Evolutionary conservation across 1,284 basidiomycete species (phyloP).

Genomic region (Retiboletus flavoniger): DNA sequence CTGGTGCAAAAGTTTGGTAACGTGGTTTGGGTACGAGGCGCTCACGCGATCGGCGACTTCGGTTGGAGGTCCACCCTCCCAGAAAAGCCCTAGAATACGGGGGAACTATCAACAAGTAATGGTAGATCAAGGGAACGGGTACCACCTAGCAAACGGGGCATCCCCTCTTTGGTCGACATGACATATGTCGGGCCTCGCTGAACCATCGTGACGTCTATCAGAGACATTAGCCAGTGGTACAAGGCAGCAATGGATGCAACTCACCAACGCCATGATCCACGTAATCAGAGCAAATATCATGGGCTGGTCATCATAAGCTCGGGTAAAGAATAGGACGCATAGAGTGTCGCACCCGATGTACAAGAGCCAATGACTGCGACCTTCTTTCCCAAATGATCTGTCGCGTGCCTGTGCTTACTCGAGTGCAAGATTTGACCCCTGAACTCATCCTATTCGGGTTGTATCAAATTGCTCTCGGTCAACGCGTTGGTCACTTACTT

Average conservation of each 20-base stretch:
- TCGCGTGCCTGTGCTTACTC: slow-evolving; percentile 46
- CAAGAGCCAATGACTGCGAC: slow-evolving; percentile 61
- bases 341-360: slow-evolving; percentile 47
- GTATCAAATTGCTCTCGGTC: slow-evolving; percentile 15
- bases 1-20: slow-evolving; percentile 39
- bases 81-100: slow-evolving; percentile 40
- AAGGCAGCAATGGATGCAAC: background rate
- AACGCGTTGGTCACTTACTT: slow-evolving; percentile 9
- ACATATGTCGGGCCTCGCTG: slow-evolving; percentile 65
- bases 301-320: slow-evolving; percentile 22
- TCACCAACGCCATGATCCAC: slow-evolving; percentile 31
- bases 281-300: slow-evolving; percentile 33
- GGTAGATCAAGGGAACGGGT: slow-evolving; percentile 18
- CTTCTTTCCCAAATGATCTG: slow-evolving; percentile 55
- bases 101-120: background rate
- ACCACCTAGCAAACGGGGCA: slow-evolving; percentile 40
- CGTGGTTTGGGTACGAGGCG: slow-evolving; percentile 28
- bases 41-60: slow-evolving; percentile 44
- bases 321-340: background rate
- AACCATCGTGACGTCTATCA: slow-evolving; percentile 57
- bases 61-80: slow-evolving; percentile 37
- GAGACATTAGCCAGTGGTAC: background rate
- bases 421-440: slow-evolving; percentile 59
- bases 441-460: slow-evolving; percentile 44
- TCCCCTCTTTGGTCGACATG: slow-evolving; percentile 48